Conservation (phyloP, 1,284 basidiomycete genomes). For the Cryptococcus floricola region DNA sequence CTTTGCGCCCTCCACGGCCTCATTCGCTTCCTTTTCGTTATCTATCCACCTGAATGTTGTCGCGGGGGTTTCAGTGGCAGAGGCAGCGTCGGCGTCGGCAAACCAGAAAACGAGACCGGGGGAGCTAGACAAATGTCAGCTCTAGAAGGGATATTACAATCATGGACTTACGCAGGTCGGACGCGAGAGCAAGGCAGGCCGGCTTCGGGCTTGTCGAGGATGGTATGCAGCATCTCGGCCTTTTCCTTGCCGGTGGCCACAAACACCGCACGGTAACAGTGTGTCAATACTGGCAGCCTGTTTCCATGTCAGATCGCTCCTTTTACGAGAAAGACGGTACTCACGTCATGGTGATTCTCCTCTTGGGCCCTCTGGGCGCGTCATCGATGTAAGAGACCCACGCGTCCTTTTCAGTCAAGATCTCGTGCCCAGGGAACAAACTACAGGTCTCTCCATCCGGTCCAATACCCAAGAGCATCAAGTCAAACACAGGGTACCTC, state of each 20-base stretch:
- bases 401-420: slow-evolving; percentile 77
- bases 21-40: slow-evolving; percentile 47
- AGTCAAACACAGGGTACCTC: slow-evolving; percentile 89
- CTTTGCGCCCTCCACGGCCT: slow-evolving; percentile 44
- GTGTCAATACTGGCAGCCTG: slow-evolving; percentile 76
- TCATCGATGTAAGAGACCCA: slow-evolving; percentile 95
- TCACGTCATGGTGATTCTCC: slow-evolving; percentile 80
- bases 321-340: slow-evolving; percentile 5
- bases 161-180: slow-evolving; percentile 57
- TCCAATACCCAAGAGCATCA: slow-evolving; percentile 89
- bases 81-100: slow-evolving; percentile 72
- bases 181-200: slow-evolving; percentile 82
- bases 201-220: slow-evolving; percentile 79
- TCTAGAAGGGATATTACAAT: background rate
- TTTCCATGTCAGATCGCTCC: background rate
- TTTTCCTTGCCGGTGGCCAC: slow-evolving; percentile 83
- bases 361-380: slow-evolving; percentile 87
- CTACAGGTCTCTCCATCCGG: slow-evolving; percentile 96
- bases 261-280: slow-evolving; percentile 83
- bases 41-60: slow-evolving; percentile 50
- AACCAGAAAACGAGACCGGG: slow-evolving; percentile 93
- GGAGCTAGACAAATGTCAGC: slow-evolving; percentile 34
- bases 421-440: slow-evolving; percentile 87
- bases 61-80: slow-evolving; percentile 41
- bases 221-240: slow-evolving; percentile 67